Evolutionary conservation across 352 stramenopile genomes (phyloP).

Genomic region (Globisporangium emineosum): DNA sequence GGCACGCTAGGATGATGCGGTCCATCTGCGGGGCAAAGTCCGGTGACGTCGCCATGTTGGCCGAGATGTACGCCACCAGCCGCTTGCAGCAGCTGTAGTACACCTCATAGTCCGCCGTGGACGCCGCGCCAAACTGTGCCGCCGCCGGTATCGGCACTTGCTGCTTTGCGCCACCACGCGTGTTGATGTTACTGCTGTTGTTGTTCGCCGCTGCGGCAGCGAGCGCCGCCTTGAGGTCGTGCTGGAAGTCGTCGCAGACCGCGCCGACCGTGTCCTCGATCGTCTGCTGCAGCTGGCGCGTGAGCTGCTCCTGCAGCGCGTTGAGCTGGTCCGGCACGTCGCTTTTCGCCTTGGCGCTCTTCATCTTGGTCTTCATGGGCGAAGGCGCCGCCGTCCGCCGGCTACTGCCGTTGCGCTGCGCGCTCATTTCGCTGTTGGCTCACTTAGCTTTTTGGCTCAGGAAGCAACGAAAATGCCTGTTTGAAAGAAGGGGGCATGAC

Average conservation of each 20-base stretch:
- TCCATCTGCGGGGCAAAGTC: conserved; percentile 67
- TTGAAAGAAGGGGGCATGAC: neutral
- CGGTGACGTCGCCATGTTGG: conserved; percentile 58
- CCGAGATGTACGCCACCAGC: conserved; percentile 57
- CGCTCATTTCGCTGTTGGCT: conserved; percentile 13
- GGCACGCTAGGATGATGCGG: conserved; percentile 62
- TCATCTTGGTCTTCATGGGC: conserved; percentile 11
- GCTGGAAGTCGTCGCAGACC: conserved; percentile 47
- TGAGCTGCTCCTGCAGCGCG: conserved; percentile 25
- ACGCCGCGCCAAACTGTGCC: conserved; percentile 15
- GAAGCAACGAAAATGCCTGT: neutral
- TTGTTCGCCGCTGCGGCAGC: neutral
- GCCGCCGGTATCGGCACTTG: conserved; percentile 16
- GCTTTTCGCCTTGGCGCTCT: neutral
- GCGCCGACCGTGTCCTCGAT: conserved; percentile 48
- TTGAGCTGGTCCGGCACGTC: conserved; percentile 24
- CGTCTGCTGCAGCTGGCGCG: conserved; percentile 39
- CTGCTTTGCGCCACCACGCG: neutral
- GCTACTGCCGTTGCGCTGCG: conserved; percentile 6
- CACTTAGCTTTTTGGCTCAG: neutral
- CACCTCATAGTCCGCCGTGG: conserved; percentile 41
- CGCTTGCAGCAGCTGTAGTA: conserved; percentile 58
- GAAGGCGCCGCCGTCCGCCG: neutral
- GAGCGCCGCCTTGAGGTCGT: conserved; percentile 8
- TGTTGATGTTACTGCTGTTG: neutral